phyloP scores from a whole-genome alignment of 176 grass and related monocot genomes.

The Stipa capillata region DNA sequence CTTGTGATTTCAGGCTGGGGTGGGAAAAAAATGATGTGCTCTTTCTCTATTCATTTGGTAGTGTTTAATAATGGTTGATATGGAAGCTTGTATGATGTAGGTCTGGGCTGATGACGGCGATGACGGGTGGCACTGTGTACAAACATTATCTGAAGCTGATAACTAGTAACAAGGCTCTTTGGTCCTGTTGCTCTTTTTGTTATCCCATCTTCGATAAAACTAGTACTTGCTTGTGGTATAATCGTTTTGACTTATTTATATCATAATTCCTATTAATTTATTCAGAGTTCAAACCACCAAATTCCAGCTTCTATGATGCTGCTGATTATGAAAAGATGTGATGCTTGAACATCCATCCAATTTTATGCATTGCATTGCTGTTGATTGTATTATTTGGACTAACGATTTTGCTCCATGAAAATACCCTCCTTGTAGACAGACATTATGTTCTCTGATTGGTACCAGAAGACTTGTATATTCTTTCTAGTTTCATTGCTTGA shows the following conservation, averaged over 20 bases:
- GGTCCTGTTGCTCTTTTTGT: background rate
- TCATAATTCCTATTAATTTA: background rate
- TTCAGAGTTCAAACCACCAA: too few relatives aligned
- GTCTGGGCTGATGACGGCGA: slow-evolving; percentile 83
- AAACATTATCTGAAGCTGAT: slow-evolving; percentile 64
- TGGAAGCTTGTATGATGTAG: slow-evolving; percentile 34
- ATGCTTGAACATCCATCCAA: too few relatives aligned
- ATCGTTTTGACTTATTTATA: background rate
- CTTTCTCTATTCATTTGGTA: background rate
- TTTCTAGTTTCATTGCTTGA: background rate
- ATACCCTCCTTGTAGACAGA: background rate
- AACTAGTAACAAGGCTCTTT: slow-evolving; percentile 27
- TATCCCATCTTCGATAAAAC: background rate
- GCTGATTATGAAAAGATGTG: background rate
- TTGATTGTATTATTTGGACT: background rate
- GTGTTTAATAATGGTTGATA: background rate
- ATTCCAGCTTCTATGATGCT: background rate
- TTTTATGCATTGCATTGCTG: background rate
- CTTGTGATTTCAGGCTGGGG: background rate
- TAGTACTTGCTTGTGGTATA: slow-evolving; percentile 3
- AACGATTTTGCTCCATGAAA: background rate
- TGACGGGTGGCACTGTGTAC: slow-evolving; percentile 90
- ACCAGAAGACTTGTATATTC: background rate
- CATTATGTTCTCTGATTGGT: background rate
- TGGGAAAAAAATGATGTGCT: background rate